These are phyloP conservation scores for Saposhnikovia divaricata DNA, from an alignment of 129 eudicot genomes.

Conservation along the genomic window DNA sequence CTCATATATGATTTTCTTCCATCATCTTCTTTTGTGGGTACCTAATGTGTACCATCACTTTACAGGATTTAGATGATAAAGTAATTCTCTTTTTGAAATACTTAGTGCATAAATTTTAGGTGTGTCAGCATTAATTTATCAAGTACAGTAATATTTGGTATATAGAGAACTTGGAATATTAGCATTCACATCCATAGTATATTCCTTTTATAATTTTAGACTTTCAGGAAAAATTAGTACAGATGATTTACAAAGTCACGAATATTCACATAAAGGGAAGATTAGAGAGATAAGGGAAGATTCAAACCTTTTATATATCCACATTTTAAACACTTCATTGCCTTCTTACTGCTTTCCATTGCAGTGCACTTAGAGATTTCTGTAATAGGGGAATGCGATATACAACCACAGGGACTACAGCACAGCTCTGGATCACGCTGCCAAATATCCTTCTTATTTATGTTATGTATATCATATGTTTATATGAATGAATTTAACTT, in stretches of 20 bases:
- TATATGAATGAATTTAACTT: neutral
- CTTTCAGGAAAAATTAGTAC: neutral
- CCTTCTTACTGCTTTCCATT: conserved; percentile 45
- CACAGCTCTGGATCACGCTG: conserved; percentile 48
- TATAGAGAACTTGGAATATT: no score
- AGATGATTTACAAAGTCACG: neutral
- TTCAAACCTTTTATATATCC: conserved; percentile 75
- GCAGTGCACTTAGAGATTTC: conserved; percentile 57
- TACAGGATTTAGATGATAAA: neutral
- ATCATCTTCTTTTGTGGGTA: neutral
- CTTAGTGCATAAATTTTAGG: neutral
- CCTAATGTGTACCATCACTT: neutral
- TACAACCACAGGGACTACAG: conserved; percentile 71
- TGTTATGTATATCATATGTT: neutral
- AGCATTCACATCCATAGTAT: no score
- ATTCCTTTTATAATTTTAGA: no score
- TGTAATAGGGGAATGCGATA: conserved; percentile 42
- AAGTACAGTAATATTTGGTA: no score
- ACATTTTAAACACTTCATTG: conserved; percentile 59
- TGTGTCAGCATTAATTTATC: no score
- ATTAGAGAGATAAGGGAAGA: neutral
- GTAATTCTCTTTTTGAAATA: neutral
- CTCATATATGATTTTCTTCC: neutral
- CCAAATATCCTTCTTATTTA: neutral
- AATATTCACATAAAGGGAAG: neutral